Base-by-base conservation (phyloP, 306 rosid genomes). In the Geum urbanum region DNA sequence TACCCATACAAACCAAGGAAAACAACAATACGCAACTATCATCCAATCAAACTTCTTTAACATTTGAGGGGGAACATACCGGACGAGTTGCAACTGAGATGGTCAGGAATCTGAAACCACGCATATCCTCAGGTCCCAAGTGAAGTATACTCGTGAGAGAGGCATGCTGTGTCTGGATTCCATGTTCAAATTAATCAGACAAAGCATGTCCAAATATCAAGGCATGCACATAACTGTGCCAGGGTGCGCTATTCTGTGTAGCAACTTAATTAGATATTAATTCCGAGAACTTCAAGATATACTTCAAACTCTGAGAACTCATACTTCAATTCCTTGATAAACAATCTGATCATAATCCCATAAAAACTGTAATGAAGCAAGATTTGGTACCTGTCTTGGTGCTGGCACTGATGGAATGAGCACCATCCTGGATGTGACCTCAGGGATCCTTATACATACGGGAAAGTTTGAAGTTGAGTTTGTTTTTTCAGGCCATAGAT, bases 81-180 rank as follows among this genome's bases (percentile, higher is more conserved):
- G 88, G 99, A 80, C 96, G 97, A 75, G 99, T 97, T 69, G 99
- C 99, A 78, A 94, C 96, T 70, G 99, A 91, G 77, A 94, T 87
- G 62, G 99, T 94, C 63, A 94, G 85, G 78, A 84, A 94, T 86
- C 92, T 88, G 87, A 91, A 94, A 71, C 97, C 92, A 75, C 9
- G 86, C 92, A 88, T 89, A 83, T 91, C 96, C 83, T 84, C 80
- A 16, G 96, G 96, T 76, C 89, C 87, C 84, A 94, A 84, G 86
- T 83, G 73, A 74, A 94, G 77, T 71, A 94, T 82, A 79, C 92
- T 83, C 47, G 99, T 85, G 65, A 96, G 97, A 65, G 99, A 88
- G 64, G 99, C 89, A 86, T 94, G 97, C 87, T 91, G 97, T 9
- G 95, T 94, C 81, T 94, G 97, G 85, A 97, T 89, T 56, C 97